Evolutionary conservation across 1,284 basidiomycete genomes (phyloP).

Genomic region (Ustilago hordei): DNA sequence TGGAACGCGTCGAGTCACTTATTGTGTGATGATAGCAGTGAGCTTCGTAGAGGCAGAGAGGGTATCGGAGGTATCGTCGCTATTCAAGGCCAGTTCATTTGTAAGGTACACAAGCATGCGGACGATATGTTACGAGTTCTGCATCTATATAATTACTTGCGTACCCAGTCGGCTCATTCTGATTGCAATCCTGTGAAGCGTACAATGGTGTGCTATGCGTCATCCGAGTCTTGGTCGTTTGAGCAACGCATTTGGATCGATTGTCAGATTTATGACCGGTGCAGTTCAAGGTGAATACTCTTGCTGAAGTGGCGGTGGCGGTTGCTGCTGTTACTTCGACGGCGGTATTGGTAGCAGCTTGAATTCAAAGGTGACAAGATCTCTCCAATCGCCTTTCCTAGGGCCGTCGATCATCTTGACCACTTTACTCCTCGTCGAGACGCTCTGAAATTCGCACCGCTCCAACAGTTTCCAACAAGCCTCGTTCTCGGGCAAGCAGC

Average conservation of each 20-base stretch:
- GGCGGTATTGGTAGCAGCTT: slow-evolving; percentile 14
- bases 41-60: too few relatives aligned
- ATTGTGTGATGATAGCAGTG: neutral
- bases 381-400: slow-evolving; percentile 30
- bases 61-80: neutral
- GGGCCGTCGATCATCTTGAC: slow-evolving; percentile 44
- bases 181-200: neutral
- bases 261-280: slow-evolving; percentile 12
- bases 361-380: slow-evolving; percentile 28
- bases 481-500: slow-evolving; percentile 28
- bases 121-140: slow-evolving; percentile 4
- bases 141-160: slow-evolving; percentile 12
- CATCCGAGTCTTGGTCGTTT: slow-evolving; percentile 26
- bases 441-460: slow-evolving; percentile 15
- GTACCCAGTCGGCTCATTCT: neutral
- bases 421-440: neutral
- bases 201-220: neutral
- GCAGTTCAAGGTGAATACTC: neutral
- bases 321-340: neutral
- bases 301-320: neutral
- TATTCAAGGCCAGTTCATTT: slow-evolving; percentile 15
- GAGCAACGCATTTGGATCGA: slow-evolving; percentile 31
- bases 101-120: neutral
- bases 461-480: slow-evolving; percentile 20
- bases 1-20: neutral